Evolutionary conservation across 768 basidiomycete genomes (phyloP), one percentile per base, ranked within the genome.

Genomic region (Dioszegia aurantiaca): DNA sequence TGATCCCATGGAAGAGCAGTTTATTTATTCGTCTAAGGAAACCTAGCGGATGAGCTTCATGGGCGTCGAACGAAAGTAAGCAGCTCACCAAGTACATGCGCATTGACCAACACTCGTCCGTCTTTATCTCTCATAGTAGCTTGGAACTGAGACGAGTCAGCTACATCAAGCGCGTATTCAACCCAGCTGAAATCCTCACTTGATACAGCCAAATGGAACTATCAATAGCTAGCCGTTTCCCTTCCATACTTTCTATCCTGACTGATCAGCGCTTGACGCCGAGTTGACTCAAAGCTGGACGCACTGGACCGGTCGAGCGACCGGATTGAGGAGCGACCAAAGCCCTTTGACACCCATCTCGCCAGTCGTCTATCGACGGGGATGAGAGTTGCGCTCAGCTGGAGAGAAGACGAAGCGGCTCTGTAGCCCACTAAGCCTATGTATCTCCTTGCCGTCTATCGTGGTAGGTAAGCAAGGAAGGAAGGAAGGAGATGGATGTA

Each of bases 201-300:
- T 99, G 95, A 77, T 99, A 99, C 54, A 99, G 86, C 95, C 95
- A 99, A 63, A 99, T 98, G 65, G 91, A 95, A 3, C 93, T 97
- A 78, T 99, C 95, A 56, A 99, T 98, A 2, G 95, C 95, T 79
- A 99, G 84, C 10, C 85, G 80, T 74, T 92, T 94, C n/a, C 91
- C 92, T 70, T 93, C 92, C 73, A 93, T 83, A 0, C 88, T 92
- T 78, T 99, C 94, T 55, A 98, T 81, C 77, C 92, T 94, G 69
- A 24, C 26, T 21, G 47, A 58, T 52, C 48, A 64, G 41, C 45
- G 60, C 24, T 9, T 47, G 21, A 33, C 28, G 16, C 41, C 36
- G 31, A 19, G 9, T 33, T 37, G 51, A 43, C 3, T 28, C 26
- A 9, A 37, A 42, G 43, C 10, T 12, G 33, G 27, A 43, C 85